phyloP scores from a whole-genome alignment of 1,139 yeast species.

The Kurtzmaniella quercitrusa region DNA sequence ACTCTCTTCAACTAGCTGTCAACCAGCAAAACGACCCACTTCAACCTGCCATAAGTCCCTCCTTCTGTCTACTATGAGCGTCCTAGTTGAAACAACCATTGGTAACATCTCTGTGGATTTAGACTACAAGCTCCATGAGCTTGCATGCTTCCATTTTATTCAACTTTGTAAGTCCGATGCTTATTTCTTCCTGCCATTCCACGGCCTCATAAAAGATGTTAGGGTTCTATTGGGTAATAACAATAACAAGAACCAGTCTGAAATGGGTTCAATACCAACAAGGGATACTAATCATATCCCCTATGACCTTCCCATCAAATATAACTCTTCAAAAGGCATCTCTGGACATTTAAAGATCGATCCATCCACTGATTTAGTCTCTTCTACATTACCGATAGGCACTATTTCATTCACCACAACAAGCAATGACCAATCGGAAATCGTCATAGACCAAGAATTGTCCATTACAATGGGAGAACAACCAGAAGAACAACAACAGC shows the following conservation, averaged over 20 bases:
- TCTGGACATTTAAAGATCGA: not conserved
- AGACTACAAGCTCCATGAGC: conserved; percentile 27
- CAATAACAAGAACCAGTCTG: too few relatives aligned
- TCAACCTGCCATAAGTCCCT: too few relatives aligned
- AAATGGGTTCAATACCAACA: conserved; percentile 26
- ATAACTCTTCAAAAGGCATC: not conserved
- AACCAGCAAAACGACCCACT: too few relatives aligned
- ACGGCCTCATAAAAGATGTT: conserved; percentile 33
- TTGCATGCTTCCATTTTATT: conserved; percentile 44
- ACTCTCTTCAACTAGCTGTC: too few relatives aligned
- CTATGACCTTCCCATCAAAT: not conserved
- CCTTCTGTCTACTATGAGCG: conserved; percentile 41
- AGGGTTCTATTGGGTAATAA: conserved; percentile 33
- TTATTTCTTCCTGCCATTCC: conserved; percentile 50
- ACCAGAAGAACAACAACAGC: too few relatives aligned
- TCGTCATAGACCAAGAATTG: not conserved
- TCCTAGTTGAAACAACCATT: conserved; percentile 50
- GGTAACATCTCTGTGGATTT: conserved; percentile 57
- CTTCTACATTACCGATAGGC: conserved; percentile 19
- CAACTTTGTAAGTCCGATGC: conserved; percentile 52
- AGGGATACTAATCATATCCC: not conserved
- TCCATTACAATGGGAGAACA: not conserved
- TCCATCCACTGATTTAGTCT: not conserved
- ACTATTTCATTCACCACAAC: conserved; percentile 29
- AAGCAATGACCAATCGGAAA: conserved; percentile 11